These are phyloP conservation scores for Eucalyptus curtisii DNA, from an alignment of 345 rosid species.

Conservation along the genomic window DNA sequence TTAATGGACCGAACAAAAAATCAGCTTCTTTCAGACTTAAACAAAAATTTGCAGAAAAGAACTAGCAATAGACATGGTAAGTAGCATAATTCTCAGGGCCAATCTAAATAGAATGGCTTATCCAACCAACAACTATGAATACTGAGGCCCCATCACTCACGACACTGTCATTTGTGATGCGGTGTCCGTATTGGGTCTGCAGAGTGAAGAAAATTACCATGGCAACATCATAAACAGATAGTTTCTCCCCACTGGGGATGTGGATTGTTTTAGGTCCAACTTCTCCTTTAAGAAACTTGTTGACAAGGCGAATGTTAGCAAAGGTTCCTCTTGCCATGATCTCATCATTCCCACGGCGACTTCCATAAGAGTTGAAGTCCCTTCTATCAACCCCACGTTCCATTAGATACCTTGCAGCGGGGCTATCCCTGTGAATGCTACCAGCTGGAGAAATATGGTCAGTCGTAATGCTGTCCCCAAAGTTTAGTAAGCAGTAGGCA, in stretches of 20 bases:
- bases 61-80: neutral
- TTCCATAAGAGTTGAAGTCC: conserved; percentile 84
- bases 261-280: conserved; percentile 87
- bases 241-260: conserved; percentile 68
- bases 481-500: conserved; percentile 79
- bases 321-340: conserved; percentile 85
- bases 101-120: neutral
- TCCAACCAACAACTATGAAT: neutral
- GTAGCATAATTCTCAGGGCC: neutral
- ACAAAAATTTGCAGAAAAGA: neutral
- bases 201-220: conserved; percentile 34
- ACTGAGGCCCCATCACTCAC: neutral
- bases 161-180: neutral
- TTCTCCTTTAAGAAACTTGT: conserved; percentile 75
- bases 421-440: conserved; percentile 86
- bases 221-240: conserved; percentile 74
- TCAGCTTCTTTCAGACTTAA: neutral
- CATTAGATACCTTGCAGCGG: conserved; percentile 78
- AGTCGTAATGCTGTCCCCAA: conserved; percentile 87
- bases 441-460: conserved; percentile 97
- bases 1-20: neutral
- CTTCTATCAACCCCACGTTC: conserved; percentile 74
- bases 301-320: conserved; percentile 75
- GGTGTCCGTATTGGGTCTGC: neutral
- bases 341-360: conserved; percentile 86